Conservation (phyloP, 1,139 yeast genomes). For the Hanseniaspora gamundiae region DNA sequence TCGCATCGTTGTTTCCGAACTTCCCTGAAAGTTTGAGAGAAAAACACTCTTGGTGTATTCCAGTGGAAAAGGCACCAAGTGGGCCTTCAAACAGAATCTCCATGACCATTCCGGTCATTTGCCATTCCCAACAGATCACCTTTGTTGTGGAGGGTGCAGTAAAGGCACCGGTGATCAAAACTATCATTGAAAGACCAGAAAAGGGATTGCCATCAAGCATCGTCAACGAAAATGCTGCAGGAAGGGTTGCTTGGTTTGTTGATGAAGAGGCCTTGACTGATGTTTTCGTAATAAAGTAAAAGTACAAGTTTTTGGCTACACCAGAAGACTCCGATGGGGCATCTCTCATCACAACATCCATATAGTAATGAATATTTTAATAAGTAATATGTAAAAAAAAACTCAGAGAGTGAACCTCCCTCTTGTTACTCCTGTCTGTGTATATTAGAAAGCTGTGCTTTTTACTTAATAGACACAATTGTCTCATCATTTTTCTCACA, state of each 20-base stretch:
- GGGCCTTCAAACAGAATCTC: constrained; percentile 87
- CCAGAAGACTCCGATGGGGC: constrained; percentile 5
- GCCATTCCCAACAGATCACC: constrained; percentile 86
- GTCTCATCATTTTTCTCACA: too few species aligned
- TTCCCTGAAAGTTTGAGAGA: constrained; percentile 76
- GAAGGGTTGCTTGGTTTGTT: constrained; percentile 94
- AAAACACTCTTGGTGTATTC: constrained; percentile 90
- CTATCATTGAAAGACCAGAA: constrained; percentile 94
- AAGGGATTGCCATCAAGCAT: constrained; percentile 90
- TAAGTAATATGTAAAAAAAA: background rate
- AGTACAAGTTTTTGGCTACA: constrained; percentile 16
- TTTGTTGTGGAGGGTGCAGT: constrained; percentile 94
- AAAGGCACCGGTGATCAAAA: constrained; percentile 85
- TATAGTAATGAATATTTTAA: background rate
- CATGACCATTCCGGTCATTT: constrained; percentile 84
- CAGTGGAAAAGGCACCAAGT: constrained; percentile 84
- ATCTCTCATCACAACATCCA: too few species aligned
- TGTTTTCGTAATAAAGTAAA: constrained; percentile 25
- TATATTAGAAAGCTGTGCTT: too few species aligned
- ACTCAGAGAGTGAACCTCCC: background rate
- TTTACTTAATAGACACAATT: too few species aligned
- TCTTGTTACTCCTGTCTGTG: background rate
- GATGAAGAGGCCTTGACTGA: constrained; percentile 91
- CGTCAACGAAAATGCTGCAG: constrained; percentile 93
- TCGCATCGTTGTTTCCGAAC: constrained; percentile 89